Evolutionary conservation across 192 early-diverging fungal species (phyloP), one percentile per base, ranked within the genome.

Genomic region (Dispira simplex): DNA sequence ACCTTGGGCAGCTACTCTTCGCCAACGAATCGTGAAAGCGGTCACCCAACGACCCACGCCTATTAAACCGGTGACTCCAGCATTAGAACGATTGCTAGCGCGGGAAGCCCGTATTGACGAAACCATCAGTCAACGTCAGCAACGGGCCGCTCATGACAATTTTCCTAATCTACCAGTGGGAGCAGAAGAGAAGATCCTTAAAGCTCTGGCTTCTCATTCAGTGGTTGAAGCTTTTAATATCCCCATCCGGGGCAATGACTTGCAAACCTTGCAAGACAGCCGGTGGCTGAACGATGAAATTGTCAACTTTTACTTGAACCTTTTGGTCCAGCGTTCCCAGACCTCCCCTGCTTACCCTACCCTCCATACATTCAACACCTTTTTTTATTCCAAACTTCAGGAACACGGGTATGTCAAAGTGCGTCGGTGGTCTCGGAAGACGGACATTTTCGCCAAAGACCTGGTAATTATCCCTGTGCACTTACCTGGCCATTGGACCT

Each of bases 271-370:
- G 55, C 54, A 69, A 14, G 78, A 79, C 45, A 81, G 86, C 23
- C 66, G 75, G 20, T 98, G 95, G 95, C 77, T 98, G 10, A 96
- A 98, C 70, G 95, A 98, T 70, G 91, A 96, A 67, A 73, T 86
- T 21, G 95, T 98, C 71, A 96, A 98, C 69, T 92, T 88, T 72
- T 98, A 95, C 70, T 81, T 87, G 64, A 76, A 86, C 47, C 71
- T 98, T 48, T 76, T 93, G 14, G 79, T 85, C 65, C 71, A 79
- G 0, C 81, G 95, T 12, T 67, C 85, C 14, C 77, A 79, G 46
- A 67, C 70, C 43, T 12, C 74, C 8, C 46, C 63, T 0, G 57
- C 49, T 21, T 59, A 83, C 44, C 89, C 89, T 0, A 79, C 76
- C 32, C 75, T 95, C 5, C 89, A 94, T 66, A 82, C 82, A 32